Percentiles rank a stretch among this genome's conserved stretches.
phyloP scores from a whole-genome alignment of 768 basidiomycete species.

The Leucocoprinus birnbaumii region DNA sequence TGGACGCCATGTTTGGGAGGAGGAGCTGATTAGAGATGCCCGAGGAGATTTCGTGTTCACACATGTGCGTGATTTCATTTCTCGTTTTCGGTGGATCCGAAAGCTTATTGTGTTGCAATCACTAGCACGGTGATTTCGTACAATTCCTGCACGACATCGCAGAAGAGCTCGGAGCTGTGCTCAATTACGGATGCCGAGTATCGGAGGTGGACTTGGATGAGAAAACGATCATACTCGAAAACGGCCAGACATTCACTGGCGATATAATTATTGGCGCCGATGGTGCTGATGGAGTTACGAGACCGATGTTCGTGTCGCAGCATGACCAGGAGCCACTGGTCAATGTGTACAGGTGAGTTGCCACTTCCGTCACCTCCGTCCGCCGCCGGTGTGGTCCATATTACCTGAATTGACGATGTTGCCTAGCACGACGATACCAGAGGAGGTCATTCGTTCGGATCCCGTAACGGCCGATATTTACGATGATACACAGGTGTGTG shows the following conservation, averaged over 20 bases:
- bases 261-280: constrained; percentile 61
- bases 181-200: constrained; percentile 34
- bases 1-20: constrained; percentile 49
- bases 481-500: constrained; percentile 21
- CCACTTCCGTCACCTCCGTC: not conserved
- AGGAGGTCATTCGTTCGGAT: constrained; percentile 36
- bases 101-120: not conserved
- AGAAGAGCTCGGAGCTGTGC: constrained; percentile 36
- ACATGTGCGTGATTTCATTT: constrained; percentile 29
- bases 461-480: constrained; percentile 32
- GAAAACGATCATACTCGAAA: constrained; percentile 30
- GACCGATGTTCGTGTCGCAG: constrained; percentile 28
- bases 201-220: constrained; percentile 22
- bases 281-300: constrained; percentile 38
- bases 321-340: constrained; percentile 22
- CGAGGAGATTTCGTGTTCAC: constrained; percentile 34
- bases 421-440: constrained; percentile 37
- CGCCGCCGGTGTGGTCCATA: not conserved
- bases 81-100: no score
- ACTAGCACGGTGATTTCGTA: constrained; percentile 49
- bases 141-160: constrained; percentile 47
- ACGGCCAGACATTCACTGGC: constrained; percentile 39
- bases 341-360: constrained; percentile 43
- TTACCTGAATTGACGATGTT: not conserved
- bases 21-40: constrained; percentile 46